Base-by-base conservation (phyloP, 2,329 filamentous ascomycete species). In the Xylaria multiplex region DNA sequence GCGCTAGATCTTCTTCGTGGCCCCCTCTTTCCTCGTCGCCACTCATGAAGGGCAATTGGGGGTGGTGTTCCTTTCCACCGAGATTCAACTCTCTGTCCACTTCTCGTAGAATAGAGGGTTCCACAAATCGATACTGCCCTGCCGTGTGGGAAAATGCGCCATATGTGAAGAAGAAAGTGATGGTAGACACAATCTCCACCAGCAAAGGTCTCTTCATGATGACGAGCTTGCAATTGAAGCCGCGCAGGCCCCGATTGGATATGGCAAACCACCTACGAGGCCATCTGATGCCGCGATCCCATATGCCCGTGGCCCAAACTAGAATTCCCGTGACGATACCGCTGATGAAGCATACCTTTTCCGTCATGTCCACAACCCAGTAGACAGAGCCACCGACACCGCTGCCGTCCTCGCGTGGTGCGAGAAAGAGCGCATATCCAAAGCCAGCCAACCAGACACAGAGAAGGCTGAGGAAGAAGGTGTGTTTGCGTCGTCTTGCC, bases 181-280 rank as follows among this genome's bases (percentile, higher is more conserved):
- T 76, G 61, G 91, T 91, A 5, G 90, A 91, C 19, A 92, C 81
- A 30, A 91, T 77, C 77, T 97, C 95, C 66, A 88, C 88, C 86
- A 90, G 93, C 88, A 92, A 93, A 0, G 92, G 86, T 13, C 93
- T 89, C 74, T 92, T 89, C 62, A 96, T 91, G 63, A 98, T 86
- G 60, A 99, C 93, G 54, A 99, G 90, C 81, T 99, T 98, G 80
- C 93, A 93, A 80, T 99, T 99, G 86, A 98, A 97, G 62, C 88
- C 91, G 67, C 96, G 87, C 69, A 99, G 83, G 13, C 96, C 96
- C 61, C 96, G 86, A 78, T 99, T 99, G 45, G 94, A 92, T 68
- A 94, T 90, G 71, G 86, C 89, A 72, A 98, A 90, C 92, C 96
- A 98, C 71, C 93, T 88, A 62, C 95, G 85, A 56, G 96, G 96